Conservation (phyloP, 495 filamentous ascomycete species). For the Venustampulla echinocandica region DNA sequence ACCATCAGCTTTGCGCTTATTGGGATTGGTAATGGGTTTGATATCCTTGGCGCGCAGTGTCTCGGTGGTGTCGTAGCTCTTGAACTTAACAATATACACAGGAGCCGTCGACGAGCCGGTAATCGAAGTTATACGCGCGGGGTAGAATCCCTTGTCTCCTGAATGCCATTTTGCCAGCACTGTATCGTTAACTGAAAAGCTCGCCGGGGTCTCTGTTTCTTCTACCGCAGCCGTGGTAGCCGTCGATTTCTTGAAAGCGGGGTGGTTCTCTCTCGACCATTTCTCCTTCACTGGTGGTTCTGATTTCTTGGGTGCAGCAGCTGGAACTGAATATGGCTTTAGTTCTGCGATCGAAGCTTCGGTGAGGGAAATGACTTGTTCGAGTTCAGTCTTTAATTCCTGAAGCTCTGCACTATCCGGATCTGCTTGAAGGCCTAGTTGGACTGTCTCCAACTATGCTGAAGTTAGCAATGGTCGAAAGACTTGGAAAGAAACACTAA, state of each 20-base stretch:
- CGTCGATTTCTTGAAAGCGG: constrained; percentile 53
- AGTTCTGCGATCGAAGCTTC: constrained; percentile 74
- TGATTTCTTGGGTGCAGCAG: constrained; percentile 32
- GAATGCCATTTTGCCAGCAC: constrained; percentile 86
- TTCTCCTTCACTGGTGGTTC: constrained; percentile 45
- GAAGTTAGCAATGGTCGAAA: constrained; percentile 6
- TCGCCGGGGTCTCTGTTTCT: constrained; percentile 36
- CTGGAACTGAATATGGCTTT: constrained; percentile 44
- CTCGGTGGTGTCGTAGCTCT: constrained; percentile 79
- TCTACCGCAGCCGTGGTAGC: constrained; percentile 37
- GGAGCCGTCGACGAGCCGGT: constrained; percentile 82
- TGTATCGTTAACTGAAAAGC: constrained; percentile 80
- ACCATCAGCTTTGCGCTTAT: constrained; percentile 87
- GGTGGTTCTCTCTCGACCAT: constrained; percentile 67
- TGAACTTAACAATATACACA: constrained; percentile 90
- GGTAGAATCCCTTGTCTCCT: constrained; percentile 85
- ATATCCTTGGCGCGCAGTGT: constrained; percentile 79
- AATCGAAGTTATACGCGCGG: constrained; percentile 84
- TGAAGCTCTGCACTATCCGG: constrained; percentile 75
- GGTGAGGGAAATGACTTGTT: constrained; percentile 72
- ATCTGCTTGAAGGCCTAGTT: constrained; percentile 68
- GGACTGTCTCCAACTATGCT: constrained; percentile 68
- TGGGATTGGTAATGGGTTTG: constrained; percentile 59
- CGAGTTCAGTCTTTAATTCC: constrained; percentile 70
- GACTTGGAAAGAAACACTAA: constrained; percentile 25